Percentiles rank a stretch among this genome's conserved stretches.
phyloP scores from a whole-genome alignment of 2,329 filamentous ascomycete genomes.

The Fusarium graminum region DNA sequence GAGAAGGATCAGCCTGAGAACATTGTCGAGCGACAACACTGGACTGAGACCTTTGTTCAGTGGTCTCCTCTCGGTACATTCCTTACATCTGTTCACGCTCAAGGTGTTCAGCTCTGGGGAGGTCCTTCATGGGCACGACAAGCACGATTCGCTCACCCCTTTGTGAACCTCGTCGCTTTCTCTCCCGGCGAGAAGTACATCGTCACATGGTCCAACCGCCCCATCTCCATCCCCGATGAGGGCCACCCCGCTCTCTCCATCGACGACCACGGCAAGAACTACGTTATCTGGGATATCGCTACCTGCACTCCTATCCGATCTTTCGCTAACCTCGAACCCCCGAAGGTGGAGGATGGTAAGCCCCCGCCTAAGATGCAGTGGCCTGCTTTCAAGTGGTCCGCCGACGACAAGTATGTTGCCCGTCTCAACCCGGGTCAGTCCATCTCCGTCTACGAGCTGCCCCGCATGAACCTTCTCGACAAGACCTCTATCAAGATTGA shows the following conservation, averaged over 20 bases:
- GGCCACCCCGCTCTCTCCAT: slow-evolving; percentile 85
- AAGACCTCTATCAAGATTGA: slow-evolving; percentile 97
- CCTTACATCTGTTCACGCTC: slow-evolving; percentile 92
- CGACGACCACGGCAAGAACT: slow-evolving; percentile 99
- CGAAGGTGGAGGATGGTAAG: slow-evolving; percentile 72
- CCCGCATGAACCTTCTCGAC: slow-evolving; percentile 88
- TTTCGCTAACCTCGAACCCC: slow-evolving; percentile 89
- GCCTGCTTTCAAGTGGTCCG: slow-evolving; percentile 99
- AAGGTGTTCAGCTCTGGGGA: slow-evolving; percentile 98
- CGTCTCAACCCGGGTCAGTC: slow-evolving; percentile 88
- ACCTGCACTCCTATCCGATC: slow-evolving; percentile 91
- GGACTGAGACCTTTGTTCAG: slow-evolving; percentile 98
- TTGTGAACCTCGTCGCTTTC: slow-evolving; percentile 95
- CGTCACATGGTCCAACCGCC: slow-evolving; percentile 95
- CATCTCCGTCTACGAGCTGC: slow-evolving; percentile 91
- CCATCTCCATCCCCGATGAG: slow-evolving; percentile 90
- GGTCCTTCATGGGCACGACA: slow-evolving; percentile 89
- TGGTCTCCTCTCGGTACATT: slow-evolving; percentile 97
- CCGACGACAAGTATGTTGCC: slow-evolving; percentile 97
- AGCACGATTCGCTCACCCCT: slow-evolving; percentile 93
- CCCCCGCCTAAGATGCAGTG: slow-evolving; percentile 87
- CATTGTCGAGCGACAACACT: slow-evolving; percentile 91
- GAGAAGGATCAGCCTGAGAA: slow-evolving; percentile 90
- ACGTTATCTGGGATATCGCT: slow-evolving; percentile 97
- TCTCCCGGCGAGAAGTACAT: slow-evolving; percentile 93